Evolutionary conservation across 352 stramenopile genomes (phyloP).

Genomic region (Globisporangium emineosum): DNA sequence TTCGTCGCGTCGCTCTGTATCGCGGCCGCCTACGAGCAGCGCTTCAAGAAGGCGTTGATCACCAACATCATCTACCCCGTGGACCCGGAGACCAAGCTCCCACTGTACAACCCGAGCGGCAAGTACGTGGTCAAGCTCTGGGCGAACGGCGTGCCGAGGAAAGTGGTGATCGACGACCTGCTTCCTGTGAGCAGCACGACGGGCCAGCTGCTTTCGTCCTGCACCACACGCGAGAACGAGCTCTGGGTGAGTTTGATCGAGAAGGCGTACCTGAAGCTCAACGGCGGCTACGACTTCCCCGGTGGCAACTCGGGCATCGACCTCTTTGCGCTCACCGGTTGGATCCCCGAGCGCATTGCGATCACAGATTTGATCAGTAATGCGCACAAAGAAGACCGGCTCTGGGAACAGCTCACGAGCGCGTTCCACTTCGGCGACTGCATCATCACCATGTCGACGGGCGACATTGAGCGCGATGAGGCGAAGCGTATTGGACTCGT

Average conservation of each 20-base stretch:
- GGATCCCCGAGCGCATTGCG: slow-evolving; percentile 95
- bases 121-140: slow-evolving; percentile 98
- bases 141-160: slow-evolving; percentile 92
- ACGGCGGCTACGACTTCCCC: slow-evolving; percentile 97
- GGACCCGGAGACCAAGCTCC: slow-evolving; percentile 56
- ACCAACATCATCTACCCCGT: slow-evolving; percentile 96
- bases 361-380: slow-evolving; percentile 37
- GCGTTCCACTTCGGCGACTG: slow-evolving; percentile 95
- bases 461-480: slow-evolving; percentile 63
- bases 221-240: slow-evolving; percentile 76
- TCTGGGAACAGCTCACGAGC: slow-evolving; percentile 91
- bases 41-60: slow-evolving; percentile 90
- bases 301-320: slow-evolving; percentile 97
- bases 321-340: slow-evolving; percentile 97
- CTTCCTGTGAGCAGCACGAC: slow-evolving; percentile 85
- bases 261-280: slow-evolving; percentile 98
- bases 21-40: slow-evolving; percentile 87
- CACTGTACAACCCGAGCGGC: slow-evolving; percentile 88
- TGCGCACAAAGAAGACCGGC: slow-evolving; percentile 29
- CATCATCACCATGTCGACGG: slow-evolving; percentile 96
- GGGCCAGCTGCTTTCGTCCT: slow-evolving; percentile 79
- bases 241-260: slow-evolving; percentile 96
- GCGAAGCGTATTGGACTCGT: slow-evolving; percentile 91
- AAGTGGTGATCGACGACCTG: slow-evolving; percentile 95
- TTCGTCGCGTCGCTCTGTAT: slow-evolving; percentile 93